Evolutionary conservation across 2,329 filamentous ascomycete species (phyloP), one percentile per base, ranked within the genome.

Genomic region (Diaporthe sp.): DNA sequence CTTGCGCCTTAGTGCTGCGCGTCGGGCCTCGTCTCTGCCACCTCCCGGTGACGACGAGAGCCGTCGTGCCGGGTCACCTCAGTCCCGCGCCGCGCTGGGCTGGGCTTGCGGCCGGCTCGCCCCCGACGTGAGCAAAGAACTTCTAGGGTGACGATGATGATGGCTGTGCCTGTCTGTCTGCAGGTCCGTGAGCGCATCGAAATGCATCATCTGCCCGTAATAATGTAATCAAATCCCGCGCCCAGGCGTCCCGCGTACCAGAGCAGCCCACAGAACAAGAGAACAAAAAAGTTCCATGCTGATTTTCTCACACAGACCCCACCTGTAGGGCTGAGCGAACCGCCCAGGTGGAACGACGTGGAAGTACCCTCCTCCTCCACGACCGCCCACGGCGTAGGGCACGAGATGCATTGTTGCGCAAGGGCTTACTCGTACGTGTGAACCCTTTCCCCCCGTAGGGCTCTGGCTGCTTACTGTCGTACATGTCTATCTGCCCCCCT

Each of bases 401-500:
- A 51, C 44, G 62, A 31, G 62, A 67, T 8, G 19, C 22, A 67
- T 37, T 49, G 44, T 34, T 34, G 62, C 28, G 42, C 62, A 34
- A 51, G 62, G 44, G 62, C 62, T 68, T 68, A 68, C 46, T 53
- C 46, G n/a, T 53, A 39, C 31, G 46, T 39, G 17, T 25, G 31
- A 39, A 53, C 31, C 62, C 22, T 31, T 34, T 37, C 0, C 22
- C 15, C 37, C 34, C 39, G 42, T 62, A 62, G 60, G 46, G 62
- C 62, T 68, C 22, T 68, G 62, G 62, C 62, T 68, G 62, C 62
- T 68, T 68, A 68, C 62, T 68, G 44, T 51, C 17, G 31, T 68
- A 46, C 46, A 46, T 31, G 49, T 60, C 31, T 60, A 19, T n/a
- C 31, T 44, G 57, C 8, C 34, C 28, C n/a, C 4, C 49, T 28